Conservation (phyloP, 2,329 filamentous ascomycete genomes). For the Ascocoryne sarcoides region DNA sequence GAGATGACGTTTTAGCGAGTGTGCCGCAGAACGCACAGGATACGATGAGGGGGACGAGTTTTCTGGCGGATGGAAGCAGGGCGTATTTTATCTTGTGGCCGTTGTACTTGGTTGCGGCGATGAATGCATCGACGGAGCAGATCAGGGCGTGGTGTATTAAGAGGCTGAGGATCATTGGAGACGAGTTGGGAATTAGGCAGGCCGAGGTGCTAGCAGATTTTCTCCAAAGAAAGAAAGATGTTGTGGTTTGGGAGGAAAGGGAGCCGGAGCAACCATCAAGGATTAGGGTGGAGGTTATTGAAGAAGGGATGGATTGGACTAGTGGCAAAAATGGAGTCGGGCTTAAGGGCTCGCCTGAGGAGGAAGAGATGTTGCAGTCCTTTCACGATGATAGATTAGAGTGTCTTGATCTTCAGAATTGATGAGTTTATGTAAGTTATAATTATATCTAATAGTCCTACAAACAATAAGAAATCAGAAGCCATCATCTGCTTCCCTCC, state of each 20-base stretch:
- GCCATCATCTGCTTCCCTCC: no score
- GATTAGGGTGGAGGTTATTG: not conserved
- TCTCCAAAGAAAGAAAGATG: not conserved
- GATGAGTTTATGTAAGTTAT: no score
- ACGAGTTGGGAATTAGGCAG: constrained; percentile 16
- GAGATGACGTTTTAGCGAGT: constrained; percentile 21
- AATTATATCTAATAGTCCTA: no score
- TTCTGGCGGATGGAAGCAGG: constrained; percentile 10
- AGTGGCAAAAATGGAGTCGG: no score
- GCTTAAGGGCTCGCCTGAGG: no score
- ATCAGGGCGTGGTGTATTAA: constrained; percentile 17
- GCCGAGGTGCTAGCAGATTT: constrained; percentile 17
- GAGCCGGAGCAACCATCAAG: no score
- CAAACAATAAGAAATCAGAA: no score
- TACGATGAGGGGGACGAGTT: not conserved
- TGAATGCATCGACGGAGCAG: constrained; percentile 15
- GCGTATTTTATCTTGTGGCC: constrained; percentile 23
- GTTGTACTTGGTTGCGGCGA: constrained; percentile 17
- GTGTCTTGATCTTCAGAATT: no score
- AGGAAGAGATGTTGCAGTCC: no score
- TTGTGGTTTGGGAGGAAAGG: not conserved
- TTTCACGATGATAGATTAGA: no score
- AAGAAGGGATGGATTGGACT: not conserved
- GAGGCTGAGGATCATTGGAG: constrained; percentile 13
- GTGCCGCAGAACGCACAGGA: constrained; percentile 17